Percentiles rank a stretch among this genome's conserved stretches.
phyloP scores from a whole-genome alignment of 495 filamentous ascomycete species.

The Trichoderma virens region DNA sequence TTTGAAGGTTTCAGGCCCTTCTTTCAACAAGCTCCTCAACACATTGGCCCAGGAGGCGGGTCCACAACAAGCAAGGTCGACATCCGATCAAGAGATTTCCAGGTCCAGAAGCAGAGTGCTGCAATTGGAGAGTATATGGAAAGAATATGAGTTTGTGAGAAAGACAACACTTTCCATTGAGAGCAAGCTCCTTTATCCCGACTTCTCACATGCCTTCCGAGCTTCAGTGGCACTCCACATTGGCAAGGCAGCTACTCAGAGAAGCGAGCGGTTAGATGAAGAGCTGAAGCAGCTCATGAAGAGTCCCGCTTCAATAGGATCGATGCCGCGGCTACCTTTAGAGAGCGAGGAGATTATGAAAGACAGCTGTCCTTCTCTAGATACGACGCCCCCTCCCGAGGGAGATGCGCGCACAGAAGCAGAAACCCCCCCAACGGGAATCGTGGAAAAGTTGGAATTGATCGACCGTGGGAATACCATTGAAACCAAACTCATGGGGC shows the following conservation, averaged over 20 bases:
- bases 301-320: neutral
- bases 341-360: neutral
- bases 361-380: neutral
- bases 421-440: neutral
- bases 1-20: neutral
- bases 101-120: constrained; percentile 7
- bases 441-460: neutral
- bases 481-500: neutral
- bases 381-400: neutral
- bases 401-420: neutral
- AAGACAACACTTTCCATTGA: neutral
- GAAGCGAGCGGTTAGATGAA: neutral
- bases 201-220: neutral
- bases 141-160: neutral
- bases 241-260: neutral
- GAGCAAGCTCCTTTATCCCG: neutral
- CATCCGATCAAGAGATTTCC: neutral
- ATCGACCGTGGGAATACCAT: neutral
- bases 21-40: neutral
- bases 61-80: neutral
- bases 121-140: neutral
- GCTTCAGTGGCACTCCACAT: neutral
- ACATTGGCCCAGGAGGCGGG: neutral
- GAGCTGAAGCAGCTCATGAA: neutral
- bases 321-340: too few species aligned